A percentile compares a stretch with the other conserved stretches of the same genome.
phyloP scores from a whole-genome alignment of 345 rosid genomes.

The Salix exigua region DNA sequence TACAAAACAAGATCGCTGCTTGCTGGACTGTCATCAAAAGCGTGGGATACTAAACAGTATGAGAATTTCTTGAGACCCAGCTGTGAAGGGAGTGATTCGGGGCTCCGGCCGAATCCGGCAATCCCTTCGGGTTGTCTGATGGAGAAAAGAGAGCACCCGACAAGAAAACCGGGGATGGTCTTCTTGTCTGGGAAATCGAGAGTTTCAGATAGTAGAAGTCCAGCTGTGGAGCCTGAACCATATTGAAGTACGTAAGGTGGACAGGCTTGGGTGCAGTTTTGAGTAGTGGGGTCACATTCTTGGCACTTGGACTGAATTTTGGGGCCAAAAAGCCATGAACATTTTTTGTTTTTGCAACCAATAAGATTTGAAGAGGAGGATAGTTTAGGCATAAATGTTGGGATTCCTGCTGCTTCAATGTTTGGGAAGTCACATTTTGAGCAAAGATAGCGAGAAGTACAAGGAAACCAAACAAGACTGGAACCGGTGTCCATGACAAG shows the following conservation, averaged over 20 bases:
- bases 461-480: slow-evolving; percentile 87
- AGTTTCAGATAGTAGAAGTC: slow-evolving; percentile 55
- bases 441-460: slow-evolving; percentile 69
- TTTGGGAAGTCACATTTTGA: slow-evolving; percentile 47
- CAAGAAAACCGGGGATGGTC: slow-evolving; percentile 48
- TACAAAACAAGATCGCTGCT: slow-evolving; percentile 59
- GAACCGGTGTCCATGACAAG: slow-evolving; percentile 83
- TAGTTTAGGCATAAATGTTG: slow-evolving; percentile 42
- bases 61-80: slow-evolving; percentile 65
- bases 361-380: slow-evolving; percentile 56
- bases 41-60: slow-evolving; percentile 68
- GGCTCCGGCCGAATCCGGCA: slow-evolving; percentile 79
- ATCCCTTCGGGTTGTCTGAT: slow-evolving; percentile 85
- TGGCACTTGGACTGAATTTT: slow-evolving; percentile 38
- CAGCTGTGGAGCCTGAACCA: slow-evolving; percentile 71
- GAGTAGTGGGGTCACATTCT: slow-evolving; percentile 36
- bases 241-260: slow-evolving; percentile 73
- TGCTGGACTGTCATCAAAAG: slow-evolving; percentile 53
- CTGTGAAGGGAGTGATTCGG: slow-evolving; percentile 68
- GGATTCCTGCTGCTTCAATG: slow-evolving; percentile 36
- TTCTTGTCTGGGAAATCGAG: slow-evolving; percentile 42
- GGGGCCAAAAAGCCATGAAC: slow-evolving; percentile 51
- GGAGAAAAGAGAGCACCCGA: slow-evolving; percentile 76
- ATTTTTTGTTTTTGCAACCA: slow-evolving; percentile 67
- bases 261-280: slow-evolving; percentile 59